Evolutionary conservation across 345 rosid genomes (phyloP).

Genomic region (Barbarea vulgaris): DNA sequence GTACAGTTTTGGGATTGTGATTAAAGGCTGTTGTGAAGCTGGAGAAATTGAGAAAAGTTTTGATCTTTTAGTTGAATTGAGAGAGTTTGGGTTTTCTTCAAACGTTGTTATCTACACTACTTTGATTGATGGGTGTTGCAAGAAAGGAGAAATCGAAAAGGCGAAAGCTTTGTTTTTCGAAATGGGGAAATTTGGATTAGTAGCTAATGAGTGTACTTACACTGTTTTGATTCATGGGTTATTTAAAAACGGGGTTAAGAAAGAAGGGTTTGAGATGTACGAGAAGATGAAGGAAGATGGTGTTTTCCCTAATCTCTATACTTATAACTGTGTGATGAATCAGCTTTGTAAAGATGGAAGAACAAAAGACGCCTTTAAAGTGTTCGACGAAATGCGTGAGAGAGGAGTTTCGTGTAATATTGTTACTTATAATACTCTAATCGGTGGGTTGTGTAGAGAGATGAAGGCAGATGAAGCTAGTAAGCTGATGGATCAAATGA

Average conservation of each 20-base stretch:
- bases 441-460: slow-evolving; percentile 57
- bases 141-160: slow-evolving; percentile 58
- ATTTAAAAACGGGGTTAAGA: slow-evolving; percentile 58
- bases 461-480: slow-evolving; percentile 54
- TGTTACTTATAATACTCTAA: slow-evolving; percentile 66
- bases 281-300: slow-evolving; percentile 64
- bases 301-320: slow-evolving; percentile 56
- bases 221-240: slow-evolving; percentile 74
- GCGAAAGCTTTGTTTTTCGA: slow-evolving; percentile 56
- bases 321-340: slow-evolving; percentile 65
- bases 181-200: slow-evolving; percentile 61
- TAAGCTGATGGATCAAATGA: slow-evolving; percentile 55
- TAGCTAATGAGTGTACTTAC: slow-evolving; percentile 68
- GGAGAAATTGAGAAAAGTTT: slow-evolving; percentile 57
- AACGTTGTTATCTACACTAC: slow-evolving; percentile 73
- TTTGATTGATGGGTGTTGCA: slow-evolving; percentile 83
- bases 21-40: slow-evolving; percentile 67
- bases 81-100: slow-evolving; percentile 53
- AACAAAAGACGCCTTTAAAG: slow-evolving; percentile 45
- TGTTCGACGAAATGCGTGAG: slow-evolving; percentile 80
- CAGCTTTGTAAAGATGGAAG: slow-evolving; percentile 56
- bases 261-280: slow-evolving; percentile 59
- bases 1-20: slow-evolving; percentile 71
- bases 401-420: slow-evolving; percentile 58
- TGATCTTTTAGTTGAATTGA: slow-evolving; percentile 48